These are phyloP conservation scores for Phyllosticta citriasiana DNA, from an alignment of 2,329 filamentous ascomycete species.

Conservation along the genomic window DNA sequence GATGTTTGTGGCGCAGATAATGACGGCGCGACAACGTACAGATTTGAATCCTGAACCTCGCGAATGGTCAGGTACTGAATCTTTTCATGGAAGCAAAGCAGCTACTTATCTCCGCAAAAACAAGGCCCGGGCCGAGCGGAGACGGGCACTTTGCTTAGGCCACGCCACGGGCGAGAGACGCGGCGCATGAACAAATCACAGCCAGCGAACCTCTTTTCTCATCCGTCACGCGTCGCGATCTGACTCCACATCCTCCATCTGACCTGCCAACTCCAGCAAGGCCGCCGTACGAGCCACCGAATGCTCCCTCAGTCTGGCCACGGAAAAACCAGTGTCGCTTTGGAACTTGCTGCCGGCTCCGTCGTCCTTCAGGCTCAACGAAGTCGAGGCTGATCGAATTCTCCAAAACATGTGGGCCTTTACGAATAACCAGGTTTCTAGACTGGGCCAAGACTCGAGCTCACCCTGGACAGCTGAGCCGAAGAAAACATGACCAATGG, in stretches of 20 bases:
- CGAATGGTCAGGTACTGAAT: not conserved
- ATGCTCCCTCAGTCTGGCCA: not conserved
- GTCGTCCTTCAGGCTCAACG: not conserved
- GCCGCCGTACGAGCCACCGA: not conserved
- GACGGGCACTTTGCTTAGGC: not conserved
- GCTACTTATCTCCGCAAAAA: not conserved
- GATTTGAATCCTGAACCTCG: not conserved
- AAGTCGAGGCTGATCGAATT: not conserved
- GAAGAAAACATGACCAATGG: not conserved
- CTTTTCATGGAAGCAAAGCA: not conserved
- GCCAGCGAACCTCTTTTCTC: not conserved
- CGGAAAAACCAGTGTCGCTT: not conserved
- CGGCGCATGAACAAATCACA: not conserved
- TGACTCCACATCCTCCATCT: not conserved
- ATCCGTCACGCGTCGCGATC: not conserved
- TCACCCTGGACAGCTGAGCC: not conserved
- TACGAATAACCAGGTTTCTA: not conserved
- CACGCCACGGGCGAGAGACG: not conserved
- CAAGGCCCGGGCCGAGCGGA: not conserved
- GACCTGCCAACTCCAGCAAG: not conserved
- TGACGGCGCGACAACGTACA: not conserved
- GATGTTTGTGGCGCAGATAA: not conserved
- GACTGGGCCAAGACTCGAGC: not conserved
- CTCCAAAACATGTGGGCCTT: not conserved
- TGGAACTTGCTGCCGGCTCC: not conserved